These are phyloP conservation scores for Stipa capillata DNA, from an alignment of 176 grass and related monocot species.

Conservation along the genomic window DNA sequence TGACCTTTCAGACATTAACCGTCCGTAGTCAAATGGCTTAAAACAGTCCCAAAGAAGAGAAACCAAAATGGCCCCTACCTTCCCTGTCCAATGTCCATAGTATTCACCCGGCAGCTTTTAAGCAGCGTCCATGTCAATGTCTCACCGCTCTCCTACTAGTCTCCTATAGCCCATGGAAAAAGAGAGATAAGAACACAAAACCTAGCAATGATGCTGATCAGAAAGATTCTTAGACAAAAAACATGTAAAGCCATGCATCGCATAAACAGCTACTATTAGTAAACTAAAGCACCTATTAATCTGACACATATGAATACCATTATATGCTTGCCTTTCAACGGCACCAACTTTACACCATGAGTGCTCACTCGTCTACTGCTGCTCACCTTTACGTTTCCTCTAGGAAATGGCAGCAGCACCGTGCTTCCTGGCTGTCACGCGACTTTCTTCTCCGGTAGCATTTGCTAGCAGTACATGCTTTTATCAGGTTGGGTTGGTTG, in stretches of 20 bases:
- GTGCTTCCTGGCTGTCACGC: neutral
- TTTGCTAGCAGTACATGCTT: neutral
- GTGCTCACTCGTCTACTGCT: constrained; percentile 29
- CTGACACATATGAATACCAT: too few relatives aligned
- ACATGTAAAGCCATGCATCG: constrained; percentile 1
- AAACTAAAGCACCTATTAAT: too few relatives aligned
- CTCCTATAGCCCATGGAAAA: neutral
- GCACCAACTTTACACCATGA: constrained; percentile 1
- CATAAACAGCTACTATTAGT: too few relatives aligned
- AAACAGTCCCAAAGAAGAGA: constrained; percentile 13
- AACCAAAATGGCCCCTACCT: constrained; percentile 12
- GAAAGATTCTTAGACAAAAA: constrained; percentile 6
- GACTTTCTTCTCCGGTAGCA: neutral
- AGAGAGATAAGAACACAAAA: neutral
- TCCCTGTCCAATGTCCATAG: neutral
- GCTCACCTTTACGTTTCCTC: constrained; percentile 40
- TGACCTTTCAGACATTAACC: neutral
- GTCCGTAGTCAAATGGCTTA: constrained; percentile 18
- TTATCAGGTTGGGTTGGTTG: neutral
- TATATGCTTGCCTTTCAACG: constrained; percentile 13
- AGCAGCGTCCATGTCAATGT: constrained; percentile 15
- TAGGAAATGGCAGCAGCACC: constrained; percentile 1
- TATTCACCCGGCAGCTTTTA: constrained; percentile 23
- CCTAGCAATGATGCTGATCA: neutral
- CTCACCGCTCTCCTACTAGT: neutral